Evolutionary conservation across 2,329 filamentous ascomycete species (phyloP).

Genomic region (Fusarium nurragi): DNA sequence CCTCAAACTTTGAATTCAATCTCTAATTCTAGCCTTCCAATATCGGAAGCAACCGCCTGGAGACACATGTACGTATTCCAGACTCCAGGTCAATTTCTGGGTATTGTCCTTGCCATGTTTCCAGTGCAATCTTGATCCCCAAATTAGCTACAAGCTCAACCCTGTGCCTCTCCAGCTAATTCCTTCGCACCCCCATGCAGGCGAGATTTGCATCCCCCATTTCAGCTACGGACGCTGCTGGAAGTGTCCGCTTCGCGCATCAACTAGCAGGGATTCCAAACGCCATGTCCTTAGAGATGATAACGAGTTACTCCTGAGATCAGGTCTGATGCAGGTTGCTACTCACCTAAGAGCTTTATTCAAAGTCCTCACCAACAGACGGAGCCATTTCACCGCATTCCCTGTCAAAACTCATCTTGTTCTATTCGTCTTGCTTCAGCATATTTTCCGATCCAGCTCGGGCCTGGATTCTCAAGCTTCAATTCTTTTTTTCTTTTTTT

Average conservation of each 20-base stretch:
- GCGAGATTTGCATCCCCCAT: constrained; percentile 42
- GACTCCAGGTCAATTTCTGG: not conserved
- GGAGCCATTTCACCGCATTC: constrained; percentile 25
- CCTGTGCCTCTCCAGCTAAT: constrained; percentile 27
- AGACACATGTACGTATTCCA: not conserved
- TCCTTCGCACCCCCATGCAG: constrained; percentile 38
- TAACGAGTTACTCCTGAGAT: constrained; percentile 14
- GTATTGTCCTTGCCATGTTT: not conserved
- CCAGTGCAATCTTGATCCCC: constrained; percentile 2
- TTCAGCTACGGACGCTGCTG: constrained; percentile 33
- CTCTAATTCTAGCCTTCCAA: not conserved
- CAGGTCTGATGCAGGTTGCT: not conserved
- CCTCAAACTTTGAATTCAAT: constrained; percentile 1
- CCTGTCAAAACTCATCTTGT: constrained; percentile 35
- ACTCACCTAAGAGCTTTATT: not conserved
- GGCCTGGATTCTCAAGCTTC: constrained; percentile 14
- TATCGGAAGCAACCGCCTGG: not conserved
- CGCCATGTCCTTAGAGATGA: constrained; percentile 21
- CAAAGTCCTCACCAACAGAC: constrained; percentile 35
- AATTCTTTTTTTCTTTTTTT: constrained; percentile 11
- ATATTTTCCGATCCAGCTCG: constrained; percentile 20
- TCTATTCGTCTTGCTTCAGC: constrained; percentile 36
- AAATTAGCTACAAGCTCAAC: constrained; percentile 23
- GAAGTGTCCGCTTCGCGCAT: constrained; percentile 28
- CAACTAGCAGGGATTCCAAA: constrained; percentile 36